Evolutionary conservation across 768 basidiomycete species (phyloP).

Genomic region (Lactarius akahatsu): DNA sequence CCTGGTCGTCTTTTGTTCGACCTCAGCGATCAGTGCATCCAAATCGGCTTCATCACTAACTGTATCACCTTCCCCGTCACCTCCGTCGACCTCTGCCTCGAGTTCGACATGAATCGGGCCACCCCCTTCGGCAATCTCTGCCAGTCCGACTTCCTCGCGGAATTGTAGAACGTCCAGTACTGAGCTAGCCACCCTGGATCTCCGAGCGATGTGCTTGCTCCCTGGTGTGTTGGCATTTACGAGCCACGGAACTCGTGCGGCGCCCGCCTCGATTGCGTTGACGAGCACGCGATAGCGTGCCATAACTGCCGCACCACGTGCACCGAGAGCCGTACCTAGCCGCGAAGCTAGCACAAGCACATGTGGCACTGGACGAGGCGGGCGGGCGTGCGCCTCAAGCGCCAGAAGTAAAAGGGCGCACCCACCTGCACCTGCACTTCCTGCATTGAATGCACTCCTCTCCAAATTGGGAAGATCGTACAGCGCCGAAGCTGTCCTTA

Average conservation of each 20-base stretch:
- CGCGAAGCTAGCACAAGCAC: slow-evolving; percentile 32
- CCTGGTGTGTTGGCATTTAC: slow-evolving; percentile 44
- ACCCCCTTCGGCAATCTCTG: slow-evolving; percentile 38
- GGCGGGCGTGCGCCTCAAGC: slow-evolving; percentile 63
- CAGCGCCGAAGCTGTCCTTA: slow-evolving; percentile 48
- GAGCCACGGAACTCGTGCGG: slow-evolving; percentile 72
- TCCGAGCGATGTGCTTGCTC: slow-evolving; percentile 48
- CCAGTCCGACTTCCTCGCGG: slow-evolving; percentile 59
- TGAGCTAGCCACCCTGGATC: slow-evolving; percentile 63
- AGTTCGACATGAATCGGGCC: slow-evolving; percentile 41
- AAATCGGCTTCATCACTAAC: slow-evolving; percentile 10
- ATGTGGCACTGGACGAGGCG: slow-evolving; percentile 18
- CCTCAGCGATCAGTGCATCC: slow-evolving; percentile 10
- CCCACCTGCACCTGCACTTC: slow-evolving; percentile 37
- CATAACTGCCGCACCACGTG: slow-evolving; percentile 61
- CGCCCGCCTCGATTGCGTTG: slow-evolving; percentile 58
- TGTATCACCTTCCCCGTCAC: slow-evolving; percentile 27
- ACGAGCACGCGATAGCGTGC: slow-evolving; percentile 66
- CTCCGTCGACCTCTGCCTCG: slow-evolving; percentile 37
- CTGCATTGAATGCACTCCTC: slow-evolving; percentile 34
- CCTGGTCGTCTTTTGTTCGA: slow-evolving; percentile 7
- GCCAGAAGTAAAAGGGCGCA: slow-evolving; percentile 70
- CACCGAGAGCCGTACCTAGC: slow-evolving; percentile 51
- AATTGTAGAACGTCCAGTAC: slow-evolving; percentile 69
- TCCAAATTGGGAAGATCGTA: slow-evolving; percentile 39